phyloP scores from a whole-genome alignment of 2,329 filamentous ascomycete genomes.

The Alternaria novae-zelandiae region DNA sequence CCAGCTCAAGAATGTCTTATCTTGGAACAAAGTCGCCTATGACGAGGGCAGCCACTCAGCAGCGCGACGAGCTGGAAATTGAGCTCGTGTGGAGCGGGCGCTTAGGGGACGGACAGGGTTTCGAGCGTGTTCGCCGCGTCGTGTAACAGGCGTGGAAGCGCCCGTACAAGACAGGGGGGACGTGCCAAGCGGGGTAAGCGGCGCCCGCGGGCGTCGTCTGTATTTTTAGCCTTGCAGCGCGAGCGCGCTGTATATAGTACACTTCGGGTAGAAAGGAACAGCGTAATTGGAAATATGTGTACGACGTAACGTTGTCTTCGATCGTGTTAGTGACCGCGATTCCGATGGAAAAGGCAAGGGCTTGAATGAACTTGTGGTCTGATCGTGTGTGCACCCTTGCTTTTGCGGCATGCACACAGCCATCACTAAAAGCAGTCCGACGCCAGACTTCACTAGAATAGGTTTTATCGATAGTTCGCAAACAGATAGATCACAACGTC shows the following conservation, averaged over 20 bases:
- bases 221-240: not conserved
- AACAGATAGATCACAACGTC: not conserved
- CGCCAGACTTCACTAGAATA: not conserved
- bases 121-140: not conserved
- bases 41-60: not conserved
- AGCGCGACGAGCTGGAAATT: not conserved
- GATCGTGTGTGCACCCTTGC: slow-evolving; percentile 1
- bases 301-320: not conserved
- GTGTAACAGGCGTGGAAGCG: not conserved
- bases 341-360: not conserved
- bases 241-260: not conserved
- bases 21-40: not conserved
- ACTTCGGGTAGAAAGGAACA: not conserved
- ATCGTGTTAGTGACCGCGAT: not conserved
- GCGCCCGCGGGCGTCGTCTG: not conserved
- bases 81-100: slow-evolving; percentile 1
- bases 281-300: not conserved
- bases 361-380: slow-evolving; percentile 15
- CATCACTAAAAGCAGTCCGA: slow-evolving; percentile 1
- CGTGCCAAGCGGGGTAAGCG: slow-evolving; percentile 7
- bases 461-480: slow-evolving; percentile 1
- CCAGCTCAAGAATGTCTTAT: slow-evolving; percentile 1
- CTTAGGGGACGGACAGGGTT: slow-evolving; percentile 2
- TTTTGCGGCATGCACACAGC: slow-evolving; percentile 7
- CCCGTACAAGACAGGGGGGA: not conserved